phyloP scores from a whole-genome alignment of 805 yeast species.

The Yarrowia sp. region DNA sequence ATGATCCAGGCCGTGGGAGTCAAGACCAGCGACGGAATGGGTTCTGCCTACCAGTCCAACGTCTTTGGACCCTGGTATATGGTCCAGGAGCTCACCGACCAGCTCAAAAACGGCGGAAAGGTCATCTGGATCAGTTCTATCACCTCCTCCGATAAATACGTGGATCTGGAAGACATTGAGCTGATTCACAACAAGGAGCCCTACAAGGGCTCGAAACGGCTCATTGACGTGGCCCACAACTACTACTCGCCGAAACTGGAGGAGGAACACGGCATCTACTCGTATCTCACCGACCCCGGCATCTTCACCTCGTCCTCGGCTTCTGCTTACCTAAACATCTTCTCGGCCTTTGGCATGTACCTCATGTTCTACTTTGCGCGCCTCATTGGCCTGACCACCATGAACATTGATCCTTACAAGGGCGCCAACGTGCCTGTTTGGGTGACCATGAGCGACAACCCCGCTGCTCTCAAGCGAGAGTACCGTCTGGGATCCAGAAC shows the following conservation, averaged over 20 bases:
- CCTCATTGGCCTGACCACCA: slow-evolving; percentile 83
- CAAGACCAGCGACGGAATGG: slow-evolving; percentile 76
- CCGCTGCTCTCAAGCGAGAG: slow-evolving; percentile 56
- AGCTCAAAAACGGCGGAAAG: slow-evolving; percentile 66
- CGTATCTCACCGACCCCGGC: slow-evolving; percentile 91
- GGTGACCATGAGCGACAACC: slow-evolving; percentile 63
- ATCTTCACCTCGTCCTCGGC: slow-evolving; percentile 86
- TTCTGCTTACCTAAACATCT: slow-evolving; percentile 67
- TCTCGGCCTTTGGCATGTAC: slow-evolving; percentile 88
- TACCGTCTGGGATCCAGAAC: slow-evolving; percentile 79
- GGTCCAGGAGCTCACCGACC: slow-evolving; percentile 66
- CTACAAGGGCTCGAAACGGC: slow-evolving; percentile 91
- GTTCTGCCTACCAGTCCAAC: slow-evolving; percentile 90
- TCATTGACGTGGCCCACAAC: slow-evolving; percentile 81
- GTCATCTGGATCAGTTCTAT: slow-evolving; percentile 86
- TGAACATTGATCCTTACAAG: slow-evolving; percentile 83
- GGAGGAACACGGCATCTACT: slow-evolving; percentile 61
- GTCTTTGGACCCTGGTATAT: slow-evolving; percentile 96
- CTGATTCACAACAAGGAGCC: slow-evolving; percentile 67
- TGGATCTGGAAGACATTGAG: slow-evolving; percentile 79
- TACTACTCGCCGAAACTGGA: slow-evolving; percentile 65
- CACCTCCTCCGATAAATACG: slow-evolving; percentile 76
- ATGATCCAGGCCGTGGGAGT: slow-evolving; percentile 83
- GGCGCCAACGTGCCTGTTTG: slow-evolving; percentile 89
- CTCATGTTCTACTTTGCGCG: slow-evolving; percentile 83